These are phyloP conservation scores for Rhipidocladum racemiflorum DNA, from an alignment of 176 grass and related monocot species.

Conservation along the genomic window DNA sequence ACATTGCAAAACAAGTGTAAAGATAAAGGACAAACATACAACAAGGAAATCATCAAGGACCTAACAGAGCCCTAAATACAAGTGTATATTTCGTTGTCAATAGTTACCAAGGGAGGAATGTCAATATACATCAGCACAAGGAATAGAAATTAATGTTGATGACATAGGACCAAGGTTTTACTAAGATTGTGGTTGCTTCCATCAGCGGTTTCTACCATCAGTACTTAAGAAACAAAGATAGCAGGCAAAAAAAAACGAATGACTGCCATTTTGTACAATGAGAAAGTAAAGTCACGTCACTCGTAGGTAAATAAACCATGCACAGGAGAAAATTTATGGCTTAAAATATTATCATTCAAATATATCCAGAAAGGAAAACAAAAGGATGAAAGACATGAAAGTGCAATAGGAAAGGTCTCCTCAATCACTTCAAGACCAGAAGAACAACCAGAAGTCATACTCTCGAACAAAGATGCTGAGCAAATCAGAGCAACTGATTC, in stretches of 20 bases:
- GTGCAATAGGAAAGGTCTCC: slow-evolving; percentile 53
- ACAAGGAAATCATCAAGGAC: background rate
- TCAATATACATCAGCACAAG: too few species aligned
- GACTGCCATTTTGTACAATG: too few species aligned
- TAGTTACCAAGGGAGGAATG: too few species aligned
- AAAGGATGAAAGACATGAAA: slow-evolving; percentile 59
- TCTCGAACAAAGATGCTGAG: slow-evolving; percentile 86
- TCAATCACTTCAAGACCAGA: slow-evolving; percentile 82
- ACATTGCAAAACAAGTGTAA: background rate
- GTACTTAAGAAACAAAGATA: too few species aligned
- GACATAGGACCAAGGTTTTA: background rate
- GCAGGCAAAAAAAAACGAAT: too few species aligned
- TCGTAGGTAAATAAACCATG: too few species aligned
- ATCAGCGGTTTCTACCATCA: background rate
- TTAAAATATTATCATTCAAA: too few species aligned
- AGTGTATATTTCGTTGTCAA: too few species aligned
- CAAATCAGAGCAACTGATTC: slow-evolving; percentile 86
- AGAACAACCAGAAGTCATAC: slow-evolving; percentile 71
- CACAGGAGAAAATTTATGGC: too few species aligned
- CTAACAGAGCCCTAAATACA: too few species aligned
- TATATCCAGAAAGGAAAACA: slow-evolving; percentile 4
- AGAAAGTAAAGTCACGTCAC: too few species aligned
- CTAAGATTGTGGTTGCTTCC: background rate
- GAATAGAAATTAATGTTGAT: background rate
- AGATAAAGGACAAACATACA: too few species aligned